Evolutionary conservation across 2,329 filamentous ascomycete genomes (phyloP), one percentile per base, ranked within the genome.

Genomic region (Alternaria incomplexa): DNA sequence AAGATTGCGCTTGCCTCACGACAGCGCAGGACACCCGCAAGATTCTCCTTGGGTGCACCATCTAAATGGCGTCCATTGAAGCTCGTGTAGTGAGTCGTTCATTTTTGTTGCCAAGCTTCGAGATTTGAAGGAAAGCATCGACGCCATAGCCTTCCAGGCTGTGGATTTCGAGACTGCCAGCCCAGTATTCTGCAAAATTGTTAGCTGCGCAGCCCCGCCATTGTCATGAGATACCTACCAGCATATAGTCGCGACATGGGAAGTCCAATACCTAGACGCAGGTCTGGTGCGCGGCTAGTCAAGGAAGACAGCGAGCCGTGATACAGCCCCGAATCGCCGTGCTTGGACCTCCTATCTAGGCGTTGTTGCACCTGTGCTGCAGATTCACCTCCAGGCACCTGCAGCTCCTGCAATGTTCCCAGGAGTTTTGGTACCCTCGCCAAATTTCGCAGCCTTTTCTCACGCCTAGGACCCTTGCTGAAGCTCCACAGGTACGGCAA

Each of bases 401-500:
- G 88, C 25, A 97, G 83, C 79, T 97, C 96, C 80, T 98, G 93
- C 83, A 97, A 89, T 0, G 95, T 99, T 20, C 93, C 96, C 12
- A 95, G 92, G 86, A 99, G 91, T 64, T 92, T 91, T 4, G 96
- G 96, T 3, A 99, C 95, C 67, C 91, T 89, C 11, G 88, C 88
- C 9, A 99, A 86, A 77, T 97, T 98, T 71, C 92, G 85, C n/a
- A 98, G 85, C 5, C 93, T 89, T 63, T 89, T 87, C 68, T 90
- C 85, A 62, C 89, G 91, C 36, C 93, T 89, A 2, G 94, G 93
- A 0, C 95, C 95, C 81, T 98, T 98, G 81, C 90, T 93, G 79
- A 99, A 99, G 25, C 93, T 97, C 96, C 96, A 99, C 6, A 99
- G 86, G 77, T 96, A 91, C 0, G 95, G 94, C 22, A 97, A 83